These are phyloP conservation scores for Thielaviopsis musarum DNA, from an alignment of 2,329 filamentous ascomycete genomes.

Conservation along the genomic window DNA sequence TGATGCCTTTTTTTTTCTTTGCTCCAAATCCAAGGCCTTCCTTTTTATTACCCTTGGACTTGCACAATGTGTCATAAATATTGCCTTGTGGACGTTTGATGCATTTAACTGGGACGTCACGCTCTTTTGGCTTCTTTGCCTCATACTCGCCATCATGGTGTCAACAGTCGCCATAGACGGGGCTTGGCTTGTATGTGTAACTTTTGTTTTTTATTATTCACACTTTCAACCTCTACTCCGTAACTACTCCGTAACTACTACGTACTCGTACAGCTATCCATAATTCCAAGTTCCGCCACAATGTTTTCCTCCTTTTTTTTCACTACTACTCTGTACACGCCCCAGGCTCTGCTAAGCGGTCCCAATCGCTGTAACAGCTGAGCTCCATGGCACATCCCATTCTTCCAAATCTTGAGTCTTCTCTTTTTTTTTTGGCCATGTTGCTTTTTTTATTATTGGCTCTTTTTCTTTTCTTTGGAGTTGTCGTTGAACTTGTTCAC, in stretches of 20 bases:
- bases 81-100: not conserved
- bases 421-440: not conserved
- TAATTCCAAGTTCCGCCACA: not conserved
- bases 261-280: no score
- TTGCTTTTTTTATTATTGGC: not conserved
- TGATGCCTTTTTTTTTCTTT: not conserved
- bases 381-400: not conserved
- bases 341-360: not conserved
- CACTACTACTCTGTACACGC: not conserved
- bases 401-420: not conserved
- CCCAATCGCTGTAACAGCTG: not conserved
- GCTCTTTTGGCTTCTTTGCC: not conserved
- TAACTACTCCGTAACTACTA: no score
- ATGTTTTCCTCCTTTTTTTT: not conserved
- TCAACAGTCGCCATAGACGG: not conserved
- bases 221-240: no score
- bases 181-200: not conserved
- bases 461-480: not conserved
- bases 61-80: not conserved
- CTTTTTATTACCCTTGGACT: no score
- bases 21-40: not conserved
- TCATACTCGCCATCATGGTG: not conserved
- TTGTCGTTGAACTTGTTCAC: not conserved
- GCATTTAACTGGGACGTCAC: not conserved
- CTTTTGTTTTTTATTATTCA: not conserved